These are phyloP conservation scores for Linanthus parryae DNA, from an alignment of 148 eudicot species.

Conservation along the genomic window DNA sequence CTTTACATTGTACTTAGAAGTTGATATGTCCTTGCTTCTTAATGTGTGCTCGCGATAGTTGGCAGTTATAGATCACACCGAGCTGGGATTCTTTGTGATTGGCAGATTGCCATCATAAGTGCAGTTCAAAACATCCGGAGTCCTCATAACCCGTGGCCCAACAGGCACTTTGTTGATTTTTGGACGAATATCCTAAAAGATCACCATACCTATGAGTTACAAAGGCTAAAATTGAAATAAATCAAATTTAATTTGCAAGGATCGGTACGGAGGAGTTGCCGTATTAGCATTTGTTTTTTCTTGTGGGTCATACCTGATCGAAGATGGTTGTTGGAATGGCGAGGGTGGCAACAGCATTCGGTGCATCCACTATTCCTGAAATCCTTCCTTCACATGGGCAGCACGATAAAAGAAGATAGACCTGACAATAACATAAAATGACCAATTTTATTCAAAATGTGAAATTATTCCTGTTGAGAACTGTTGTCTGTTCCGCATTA, in stretches of 20 bases:
- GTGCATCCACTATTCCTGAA: slow-evolving; percentile 83
- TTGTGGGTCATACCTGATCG: slow-evolving; percentile 94
- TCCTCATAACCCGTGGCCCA: slow-evolving; percentile 58
- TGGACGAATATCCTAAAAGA: slow-evolving; percentile 79
- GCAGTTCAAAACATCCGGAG: slow-evolving; percentile 62
- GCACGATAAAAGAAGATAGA: slow-evolving; percentile 72
- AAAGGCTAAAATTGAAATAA: too few relatives aligned
- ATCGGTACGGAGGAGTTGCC: too few relatives aligned
- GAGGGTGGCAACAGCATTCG: slow-evolving; percentile 81
- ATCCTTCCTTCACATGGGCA: slow-evolving; percentile 96
- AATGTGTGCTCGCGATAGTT: too few relatives aligned
- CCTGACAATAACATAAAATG: too few relatives aligned
- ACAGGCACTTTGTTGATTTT: slow-evolving; percentile 47
- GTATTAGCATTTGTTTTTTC: too few relatives aligned
- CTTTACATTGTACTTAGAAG: too few relatives aligned
- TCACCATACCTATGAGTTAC: too few relatives aligned
- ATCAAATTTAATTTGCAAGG: too few relatives aligned
- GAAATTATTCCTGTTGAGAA: not conserved
- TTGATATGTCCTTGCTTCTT: too few relatives aligned
- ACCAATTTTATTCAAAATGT: too few relatives aligned
- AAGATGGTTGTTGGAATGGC: slow-evolving; percentile 80
- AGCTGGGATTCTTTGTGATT: slow-evolving; percentile 50
- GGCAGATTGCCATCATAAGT: slow-evolving; percentile 77
- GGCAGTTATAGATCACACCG: slow-evolving; percentile 5
- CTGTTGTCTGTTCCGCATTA: too few relatives aligned